Evolutionary conservation across 225 moss, liverwort and hornwort genomes (phyloP).

Genomic region (Sphagnum tenellum): DNA sequence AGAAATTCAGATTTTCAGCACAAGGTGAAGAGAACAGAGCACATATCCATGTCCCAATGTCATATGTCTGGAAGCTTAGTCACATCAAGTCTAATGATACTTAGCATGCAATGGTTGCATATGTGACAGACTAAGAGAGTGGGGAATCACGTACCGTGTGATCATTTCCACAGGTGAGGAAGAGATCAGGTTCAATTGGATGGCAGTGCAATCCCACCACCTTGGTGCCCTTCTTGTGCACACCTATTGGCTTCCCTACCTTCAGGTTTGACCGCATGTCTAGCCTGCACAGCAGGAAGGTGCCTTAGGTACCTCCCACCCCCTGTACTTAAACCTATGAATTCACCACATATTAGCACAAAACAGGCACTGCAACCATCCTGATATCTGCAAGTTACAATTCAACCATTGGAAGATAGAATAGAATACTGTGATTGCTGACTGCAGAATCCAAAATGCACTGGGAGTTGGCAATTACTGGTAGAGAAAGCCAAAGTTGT

Average conservation of each 20-base stretch:
- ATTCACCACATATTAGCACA: no score
- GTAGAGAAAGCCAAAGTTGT: slow-evolving; percentile 65
- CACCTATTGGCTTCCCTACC: slow-evolving; percentile 31
- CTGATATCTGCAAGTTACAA: no score
- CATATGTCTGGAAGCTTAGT: no score
- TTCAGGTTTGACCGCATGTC: slow-evolving; percentile 57
- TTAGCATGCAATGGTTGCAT: neutral
- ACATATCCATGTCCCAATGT: no score
- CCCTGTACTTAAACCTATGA: no score
- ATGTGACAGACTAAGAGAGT: neutral
- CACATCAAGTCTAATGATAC: no score
- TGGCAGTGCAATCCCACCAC: slow-evolving; percentile 78
- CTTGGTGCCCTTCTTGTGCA: slow-evolving; percentile 76
- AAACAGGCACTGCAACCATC: no score
- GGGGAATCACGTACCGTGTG: slow-evolving; percentile 43
- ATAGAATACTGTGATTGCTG: no score
- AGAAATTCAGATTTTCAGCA: no score
- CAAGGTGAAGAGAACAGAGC: no score
- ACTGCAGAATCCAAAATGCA: neutral
- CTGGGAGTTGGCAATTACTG: slow-evolving; percentile 27
- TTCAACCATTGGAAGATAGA: no score
- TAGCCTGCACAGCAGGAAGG: slow-evolving; percentile 26
- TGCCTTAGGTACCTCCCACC: no score
- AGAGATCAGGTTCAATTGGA: slow-evolving; percentile 62
- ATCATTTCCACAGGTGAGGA: slow-evolving; percentile 74